phyloP scores from a whole-genome alignment of 2,329 filamentous ascomycete genomes.

The Fusarium bactridioides region DNA sequence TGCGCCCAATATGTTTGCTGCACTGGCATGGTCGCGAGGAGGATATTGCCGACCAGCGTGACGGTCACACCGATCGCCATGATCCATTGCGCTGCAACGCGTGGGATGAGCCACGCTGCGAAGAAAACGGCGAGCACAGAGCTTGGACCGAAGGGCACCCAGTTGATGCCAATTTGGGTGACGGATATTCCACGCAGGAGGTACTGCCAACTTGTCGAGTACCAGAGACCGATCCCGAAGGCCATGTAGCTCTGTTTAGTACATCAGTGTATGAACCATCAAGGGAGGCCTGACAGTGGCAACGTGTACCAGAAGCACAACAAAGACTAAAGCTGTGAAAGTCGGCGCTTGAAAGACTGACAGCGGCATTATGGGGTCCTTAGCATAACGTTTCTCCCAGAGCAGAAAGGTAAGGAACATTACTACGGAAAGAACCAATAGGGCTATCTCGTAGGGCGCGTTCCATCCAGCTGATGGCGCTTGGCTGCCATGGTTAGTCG shows the following conservation, averaged over 20 bases:
- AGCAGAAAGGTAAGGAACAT: slow-evolving; percentile 45
- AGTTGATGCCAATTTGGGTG: slow-evolving; percentile 13
- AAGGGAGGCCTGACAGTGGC: rapidly evolving
- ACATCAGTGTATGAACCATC: background rate
- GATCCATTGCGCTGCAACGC: slow-evolving; percentile 57
- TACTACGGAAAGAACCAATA: slow-evolving; percentile 48
- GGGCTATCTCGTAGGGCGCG: slow-evolving; percentile 50
- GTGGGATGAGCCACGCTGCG: slow-evolving; percentile 54
- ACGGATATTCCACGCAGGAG: slow-evolving; percentile 51
- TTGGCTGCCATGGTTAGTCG: slow-evolving; percentile 27
- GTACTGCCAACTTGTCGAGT: slow-evolving; percentile 55
- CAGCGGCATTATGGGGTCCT: slow-evolving; percentile 55
- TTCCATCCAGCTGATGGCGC: slow-evolving; percentile 57
- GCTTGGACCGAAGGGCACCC: slow-evolving; percentile 2
- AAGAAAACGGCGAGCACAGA: slow-evolving; percentile 5
- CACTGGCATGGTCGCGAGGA: slow-evolving; percentile 52
- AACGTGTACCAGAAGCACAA: slow-evolving; percentile 46
- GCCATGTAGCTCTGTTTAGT: slow-evolving; percentile 52
- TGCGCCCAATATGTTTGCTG: slow-evolving; percentile 53
- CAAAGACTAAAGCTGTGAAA: slow-evolving; percentile 52
- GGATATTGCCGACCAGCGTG: slow-evolving; percentile 5
- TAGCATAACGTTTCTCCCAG: slow-evolving; percentile 53
- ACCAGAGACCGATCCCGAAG: slow-evolving; percentile 58
- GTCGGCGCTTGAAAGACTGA: slow-evolving; percentile 55
- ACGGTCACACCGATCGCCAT: slow-evolving; percentile 51